A percentile compares a stretch with the other conserved stretches of the same genome.
Conservation (phyloP, 176 grass and related monocot genomes). For the Elaeis guineensis region DNA sequence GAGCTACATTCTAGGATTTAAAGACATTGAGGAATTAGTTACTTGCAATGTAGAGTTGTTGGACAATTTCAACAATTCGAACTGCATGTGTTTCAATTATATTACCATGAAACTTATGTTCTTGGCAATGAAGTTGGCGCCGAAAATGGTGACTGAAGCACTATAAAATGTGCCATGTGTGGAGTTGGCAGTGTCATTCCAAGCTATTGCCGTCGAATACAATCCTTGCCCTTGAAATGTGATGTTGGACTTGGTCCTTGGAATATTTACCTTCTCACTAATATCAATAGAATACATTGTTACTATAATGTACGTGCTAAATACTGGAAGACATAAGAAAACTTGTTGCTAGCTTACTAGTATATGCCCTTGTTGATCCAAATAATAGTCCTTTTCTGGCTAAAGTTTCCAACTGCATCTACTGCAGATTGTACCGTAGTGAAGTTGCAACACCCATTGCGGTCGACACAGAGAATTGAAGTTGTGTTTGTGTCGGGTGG, state of each 20-base stretch:
- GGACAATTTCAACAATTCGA: too few relatives aligned
- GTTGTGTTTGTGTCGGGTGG: slow-evolving; percentile 24
- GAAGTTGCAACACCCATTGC: slow-evolving; percentile 71
- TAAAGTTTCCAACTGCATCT: slow-evolving; percentile 32
- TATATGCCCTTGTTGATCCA: slow-evolving; percentile 92
- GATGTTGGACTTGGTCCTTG: slow-evolving; percentile 60
- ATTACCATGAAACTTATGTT: slow-evolving; percentile 92
- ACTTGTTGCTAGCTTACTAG: slow-evolving; percentile 36
- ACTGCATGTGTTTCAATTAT: neutral
- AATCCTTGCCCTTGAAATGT: slow-evolving; percentile 90
- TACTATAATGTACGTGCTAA: too few relatives aligned
- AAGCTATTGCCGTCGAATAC: slow-evolving; percentile 48
- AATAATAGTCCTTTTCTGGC: slow-evolving; percentile 50
- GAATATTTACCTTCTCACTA: slow-evolving; percentile 78
- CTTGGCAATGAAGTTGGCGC: slow-evolving; percentile 46
- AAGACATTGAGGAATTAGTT: neutral
- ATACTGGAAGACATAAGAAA: too few relatives aligned
- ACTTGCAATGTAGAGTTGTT: too few relatives aligned
- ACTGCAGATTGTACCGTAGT: slow-evolving; percentile 56
- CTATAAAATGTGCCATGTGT: slow-evolving; percentile 72
- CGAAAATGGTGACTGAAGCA: slow-evolving; percentile 45
- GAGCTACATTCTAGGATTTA: slow-evolving; percentile 65
- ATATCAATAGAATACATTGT: too few relatives aligned
- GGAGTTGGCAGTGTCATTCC: slow-evolving; percentile 87
- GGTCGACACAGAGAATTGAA: slow-evolving; percentile 56